These are phyloP conservation scores for Penicillium corylophilum DNA, from an alignment of 2,329 filamentous ascomycete genomes.

Conservation along the genomic window DNA sequence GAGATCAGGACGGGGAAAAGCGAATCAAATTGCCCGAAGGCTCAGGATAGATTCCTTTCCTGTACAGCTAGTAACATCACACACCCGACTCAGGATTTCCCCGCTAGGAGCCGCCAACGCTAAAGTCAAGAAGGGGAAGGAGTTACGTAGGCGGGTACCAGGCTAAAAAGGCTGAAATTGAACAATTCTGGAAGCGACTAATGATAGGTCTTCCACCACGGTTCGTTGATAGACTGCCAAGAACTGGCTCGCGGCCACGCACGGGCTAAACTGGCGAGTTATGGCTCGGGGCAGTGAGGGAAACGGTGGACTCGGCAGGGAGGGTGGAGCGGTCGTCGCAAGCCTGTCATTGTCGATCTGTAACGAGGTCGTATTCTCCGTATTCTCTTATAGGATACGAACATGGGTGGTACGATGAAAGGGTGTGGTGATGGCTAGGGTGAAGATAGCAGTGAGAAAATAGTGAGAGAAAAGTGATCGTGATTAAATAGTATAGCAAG, in stretches of 20 bases:
- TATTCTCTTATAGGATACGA: constrained; percentile 1
- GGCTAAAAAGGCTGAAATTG: not conserved
- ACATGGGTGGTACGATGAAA: not conserved
- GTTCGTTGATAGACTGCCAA: constrained; percentile 8
- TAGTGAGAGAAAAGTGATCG: not conserved
- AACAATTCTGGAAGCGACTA: not conserved
- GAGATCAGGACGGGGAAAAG: too few species aligned
- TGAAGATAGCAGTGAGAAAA: not conserved
- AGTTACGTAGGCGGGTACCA: not conserved
- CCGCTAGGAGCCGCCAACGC: not conserved
- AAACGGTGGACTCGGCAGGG: constrained; percentile 11
- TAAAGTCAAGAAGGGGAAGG: not conserved
- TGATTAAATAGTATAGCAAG: not conserved
- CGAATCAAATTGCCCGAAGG: not conserved
- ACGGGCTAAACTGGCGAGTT: constrained; percentile 6
- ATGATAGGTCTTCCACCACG: not conserved
- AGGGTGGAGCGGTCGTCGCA: constrained; percentile 18
- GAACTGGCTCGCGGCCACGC: constrained; percentile 1
- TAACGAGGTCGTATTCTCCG: not conserved
- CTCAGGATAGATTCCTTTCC: too few species aligned
- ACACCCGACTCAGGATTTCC: not conserved
- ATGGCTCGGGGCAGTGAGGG: constrained; percentile 3
- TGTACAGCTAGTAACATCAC: not conserved
- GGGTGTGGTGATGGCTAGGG: not conserved
- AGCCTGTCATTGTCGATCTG: constrained; percentile 6